Evolutionary conservation across 2,329 filamentous ascomycete genomes (phyloP).

Genomic region (Berkeleyomyces basicola): DNA sequence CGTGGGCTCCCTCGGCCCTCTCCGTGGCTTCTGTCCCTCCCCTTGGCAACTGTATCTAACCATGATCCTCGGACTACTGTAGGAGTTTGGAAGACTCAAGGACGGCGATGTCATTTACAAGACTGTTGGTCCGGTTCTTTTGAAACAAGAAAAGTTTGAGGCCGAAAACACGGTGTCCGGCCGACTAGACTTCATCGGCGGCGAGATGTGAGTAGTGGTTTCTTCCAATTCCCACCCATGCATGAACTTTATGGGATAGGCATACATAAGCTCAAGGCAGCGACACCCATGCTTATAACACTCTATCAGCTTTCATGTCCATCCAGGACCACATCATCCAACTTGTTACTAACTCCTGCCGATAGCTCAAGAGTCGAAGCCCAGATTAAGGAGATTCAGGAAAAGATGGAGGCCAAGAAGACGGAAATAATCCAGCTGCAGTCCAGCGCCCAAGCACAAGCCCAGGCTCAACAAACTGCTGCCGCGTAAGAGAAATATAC

Average conservation of each 20-base stretch:
- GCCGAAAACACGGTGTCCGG: constrained; percentile 83
- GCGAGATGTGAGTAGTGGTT: constrained; percentile 61
- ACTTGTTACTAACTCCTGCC: constrained; percentile 13
- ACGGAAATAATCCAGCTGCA: constrained; percentile 42
- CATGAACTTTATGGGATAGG: too few relatives aligned
- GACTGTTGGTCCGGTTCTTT: constrained; percentile 73
- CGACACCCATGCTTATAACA: too few relatives aligned
- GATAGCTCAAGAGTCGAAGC: constrained; percentile 23
- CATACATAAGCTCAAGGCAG: too few relatives aligned
- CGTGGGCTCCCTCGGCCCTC: constrained; percentile 10
- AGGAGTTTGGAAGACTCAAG: constrained; percentile 70
- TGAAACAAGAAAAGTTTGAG: constrained; percentile 89
- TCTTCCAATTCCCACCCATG: not conserved
- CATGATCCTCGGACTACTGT: constrained; percentile 14
- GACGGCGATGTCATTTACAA: constrained; percentile 90
- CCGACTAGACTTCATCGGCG: constrained; percentile 77
- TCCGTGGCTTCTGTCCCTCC: not conserved
- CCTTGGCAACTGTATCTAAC: not conserved
- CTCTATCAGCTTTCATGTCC: not conserved
- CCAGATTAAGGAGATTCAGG: constrained; percentile 38
- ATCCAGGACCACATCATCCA: not conserved
- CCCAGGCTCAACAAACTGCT: constrained; percentile 8
- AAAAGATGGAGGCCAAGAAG: constrained; percentile 42
- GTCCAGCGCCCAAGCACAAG: constrained; percentile 27
- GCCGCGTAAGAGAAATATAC: not conserved